phyloP scores from a whole-genome alignment of 306 rosid genomes.

The Vigna nakashimae region DNA sequence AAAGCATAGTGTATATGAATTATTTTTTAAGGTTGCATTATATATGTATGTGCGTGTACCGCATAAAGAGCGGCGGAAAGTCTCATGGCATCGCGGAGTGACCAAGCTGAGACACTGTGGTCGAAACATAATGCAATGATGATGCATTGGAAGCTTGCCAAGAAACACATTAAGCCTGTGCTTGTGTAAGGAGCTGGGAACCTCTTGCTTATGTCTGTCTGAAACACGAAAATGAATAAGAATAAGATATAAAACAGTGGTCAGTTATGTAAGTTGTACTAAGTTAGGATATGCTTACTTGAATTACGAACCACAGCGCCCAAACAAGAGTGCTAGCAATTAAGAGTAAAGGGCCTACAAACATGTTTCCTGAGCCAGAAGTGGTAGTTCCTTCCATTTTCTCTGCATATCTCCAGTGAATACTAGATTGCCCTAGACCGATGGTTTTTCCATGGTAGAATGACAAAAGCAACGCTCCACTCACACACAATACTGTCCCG shows the following conservation, averaged over 20 bases:
- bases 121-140: slow-evolving; percentile 57
- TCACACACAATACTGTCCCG: slow-evolving; percentile 75
- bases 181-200: slow-evolving; percentile 87
- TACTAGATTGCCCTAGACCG: slow-evolving; percentile 58
- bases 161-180: slow-evolving; percentile 60
- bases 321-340: slow-evolving; percentile 62
- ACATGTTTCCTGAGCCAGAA: slow-evolving; percentile 1
- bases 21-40: too few relatives aligned
- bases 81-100: slow-evolving; percentile 53
- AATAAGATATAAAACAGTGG: not conserved
- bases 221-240: slow-evolving; percentile 29
- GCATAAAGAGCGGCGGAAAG: slow-evolving; percentile 64
- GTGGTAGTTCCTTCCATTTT: slow-evolving; percentile 42
- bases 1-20: too few relatives aligned
- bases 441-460: slow-evolving; percentile 77
- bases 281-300: slow-evolving; percentile 49
- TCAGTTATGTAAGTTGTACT: not conserved
- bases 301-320: slow-evolving; percentile 72
- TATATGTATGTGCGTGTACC: slow-evolving; percentile 40
- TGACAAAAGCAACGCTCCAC: slow-evolving; percentile 80
- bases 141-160: slow-evolving; percentile 73
- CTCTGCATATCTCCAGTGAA: slow-evolving; percentile 75
- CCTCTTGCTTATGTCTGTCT: slow-evolving; percentile 69
- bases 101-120: slow-evolving; percentile 63
- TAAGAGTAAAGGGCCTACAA: slow-evolving; percentile 58